Evolutionary conservation across 2,329 filamentous ascomycete genomes (phyloP), one percentile per base, ranked within the genome.

Genomic region (Endothia cerciana): DNA sequence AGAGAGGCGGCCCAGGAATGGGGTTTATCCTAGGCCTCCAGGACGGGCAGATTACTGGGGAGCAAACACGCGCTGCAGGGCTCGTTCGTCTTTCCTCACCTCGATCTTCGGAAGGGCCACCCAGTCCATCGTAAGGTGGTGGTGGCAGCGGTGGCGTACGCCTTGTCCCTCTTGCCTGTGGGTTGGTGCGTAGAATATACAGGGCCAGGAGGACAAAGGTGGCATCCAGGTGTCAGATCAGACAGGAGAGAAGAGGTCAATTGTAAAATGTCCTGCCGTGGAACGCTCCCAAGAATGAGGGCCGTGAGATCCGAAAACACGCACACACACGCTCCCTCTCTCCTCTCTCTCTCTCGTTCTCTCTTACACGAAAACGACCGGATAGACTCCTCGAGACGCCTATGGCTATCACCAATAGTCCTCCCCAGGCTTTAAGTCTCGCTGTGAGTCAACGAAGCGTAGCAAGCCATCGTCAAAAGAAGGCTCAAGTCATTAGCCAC

Each of bases 21-120:
- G 33, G 51, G 43, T 30, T 36, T 5, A 5, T 36, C 33, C 33
- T 36, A 36, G 33, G 10, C 33, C 10, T 36, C 6, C 33, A 36
- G 33, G 33, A 36, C 33, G 10, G 33, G 33, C 33, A 10, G 6
- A 36, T 36, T 36, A 36, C 33, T 36, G 10, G 43, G 43, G 43
- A 13, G 43, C 4, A 7, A 19, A 15, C 33, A 10, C 10, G 33
- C 33, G 33, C 10, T 36, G 33, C 33, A 36, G 33, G 33, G 33
- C 4, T 51, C 13, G 28, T 28, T 25, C 15, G 22, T 49, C 63
- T 70, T 70, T 49, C 63, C 71, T 70, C 74, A 84, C 84, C 81
- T 87, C 83, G 49, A 86, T 82, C 71, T 87, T 87, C 13, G 84
- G 84, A 53, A 87, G 74, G n/a, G 80, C 75, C 69, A 75, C 72